phyloP scores from a whole-genome alignment of 768 basidiomycete genomes.

The Suillus luteus region DNA sequence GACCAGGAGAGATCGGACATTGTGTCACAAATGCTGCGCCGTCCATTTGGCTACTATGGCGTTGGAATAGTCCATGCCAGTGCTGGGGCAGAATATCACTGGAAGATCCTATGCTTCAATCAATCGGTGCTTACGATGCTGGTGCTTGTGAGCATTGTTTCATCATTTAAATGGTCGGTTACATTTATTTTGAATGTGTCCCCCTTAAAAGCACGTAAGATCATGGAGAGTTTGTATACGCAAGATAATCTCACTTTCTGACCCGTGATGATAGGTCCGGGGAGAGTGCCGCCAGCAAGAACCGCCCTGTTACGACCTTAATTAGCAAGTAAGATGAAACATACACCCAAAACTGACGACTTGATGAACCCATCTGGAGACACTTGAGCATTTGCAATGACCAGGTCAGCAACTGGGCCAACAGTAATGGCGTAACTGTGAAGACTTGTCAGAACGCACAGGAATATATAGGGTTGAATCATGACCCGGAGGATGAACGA shows the following conservation, averaged over 20 bases:
- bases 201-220: neutral
- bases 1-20: neutral
- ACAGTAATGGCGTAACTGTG: neutral
- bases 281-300: neutral
- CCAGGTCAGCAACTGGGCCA: neutral
- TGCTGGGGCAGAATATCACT: neutral
- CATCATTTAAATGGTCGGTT: neutral
- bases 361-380: neutral
- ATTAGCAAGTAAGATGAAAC: neutral
- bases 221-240: neutral
- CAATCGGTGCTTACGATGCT: neutral
- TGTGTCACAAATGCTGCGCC: conserved; percentile 1
- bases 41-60: neutral
- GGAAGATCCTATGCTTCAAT: neutral
- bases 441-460: neutral
- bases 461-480: neutral
- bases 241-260: neutral
- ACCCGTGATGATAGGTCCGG: neutral
- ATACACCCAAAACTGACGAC: neutral
- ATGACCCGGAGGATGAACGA: neutral
- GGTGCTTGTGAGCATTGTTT: neutral
- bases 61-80: conserved; percentile 2
- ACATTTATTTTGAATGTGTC: neutral
- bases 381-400: neutral
- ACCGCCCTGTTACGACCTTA: neutral